Evolutionary conservation across 768 basidiomycete genomes (phyloP).

Genomic region (Agrocybe pediades): DNA sequence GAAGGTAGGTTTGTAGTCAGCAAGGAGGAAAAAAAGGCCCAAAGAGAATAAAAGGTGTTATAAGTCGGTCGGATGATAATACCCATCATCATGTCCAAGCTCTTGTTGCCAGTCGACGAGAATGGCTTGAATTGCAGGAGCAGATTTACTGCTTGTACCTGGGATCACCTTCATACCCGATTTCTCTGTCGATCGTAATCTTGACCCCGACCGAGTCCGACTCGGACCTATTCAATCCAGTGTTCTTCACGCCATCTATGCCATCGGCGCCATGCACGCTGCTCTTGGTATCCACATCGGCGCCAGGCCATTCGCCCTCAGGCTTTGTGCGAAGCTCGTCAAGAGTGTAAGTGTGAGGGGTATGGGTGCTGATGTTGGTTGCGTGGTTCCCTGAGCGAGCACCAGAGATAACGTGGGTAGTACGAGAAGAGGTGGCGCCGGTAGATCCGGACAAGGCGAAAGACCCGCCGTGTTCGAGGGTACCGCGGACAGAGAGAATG

Average conservation of each 20-base stretch:
- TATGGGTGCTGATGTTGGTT: slow-evolving; percentile 39
- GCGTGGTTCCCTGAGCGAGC: slow-evolving; percentile 24
- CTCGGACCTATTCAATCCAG: not conserved
- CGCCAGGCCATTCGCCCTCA: slow-evolving; percentile 45
- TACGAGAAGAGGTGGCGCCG: slow-evolving; percentile 45
- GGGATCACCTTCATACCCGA: slow-evolving; percentile 45
- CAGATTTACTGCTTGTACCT: slow-evolving; percentile 16
- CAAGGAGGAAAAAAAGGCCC: no score
- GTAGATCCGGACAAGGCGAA: slow-evolving; percentile 59
- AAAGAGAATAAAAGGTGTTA: no score
- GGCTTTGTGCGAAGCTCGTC: slow-evolving; percentile 53
- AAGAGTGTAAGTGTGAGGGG: slow-evolving; percentile 51
- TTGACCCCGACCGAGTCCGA: slow-evolving; percentile 48
- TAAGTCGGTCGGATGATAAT: no score
- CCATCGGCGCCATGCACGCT: slow-evolving; percentile 32
- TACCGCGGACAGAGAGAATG: slow-evolving; percentile 79
- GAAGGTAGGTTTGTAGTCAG: no score
- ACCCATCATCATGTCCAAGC: no score
- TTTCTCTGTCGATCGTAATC: slow-evolving; percentile 57
- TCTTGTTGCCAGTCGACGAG: no score
- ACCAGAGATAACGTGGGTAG: slow-evolving; percentile 48
- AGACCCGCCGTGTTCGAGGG: slow-evolving; percentile 68
- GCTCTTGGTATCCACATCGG: slow-evolving; percentile 39
- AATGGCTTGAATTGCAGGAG: no score
- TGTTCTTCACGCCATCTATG: not conserved